A percentile compares a stretch with the other conserved stretches of the same genome.
These are phyloP conservation scores for Plenodomus lindquistii DNA, from an alignment of 2,329 filamentous ascomycete genomes.

Conservation along the genomic window DNA sequence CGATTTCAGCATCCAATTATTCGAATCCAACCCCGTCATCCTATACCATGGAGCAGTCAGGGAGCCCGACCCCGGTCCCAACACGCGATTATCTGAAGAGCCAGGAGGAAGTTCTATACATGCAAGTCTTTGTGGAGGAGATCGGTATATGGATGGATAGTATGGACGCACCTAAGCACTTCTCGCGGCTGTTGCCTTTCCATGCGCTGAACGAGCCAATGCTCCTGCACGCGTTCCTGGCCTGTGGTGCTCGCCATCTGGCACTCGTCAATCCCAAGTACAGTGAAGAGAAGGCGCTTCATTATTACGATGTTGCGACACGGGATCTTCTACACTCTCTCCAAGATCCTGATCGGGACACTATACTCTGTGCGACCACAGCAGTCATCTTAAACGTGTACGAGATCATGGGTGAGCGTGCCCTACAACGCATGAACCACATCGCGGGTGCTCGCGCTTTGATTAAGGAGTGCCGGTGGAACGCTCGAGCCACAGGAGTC, in stretches of 20 bases:
- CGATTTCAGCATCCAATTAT: constrained; percentile 22
- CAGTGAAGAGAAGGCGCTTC: constrained; percentile 74
- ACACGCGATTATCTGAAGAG: constrained; percentile 68
- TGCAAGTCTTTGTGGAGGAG: constrained; percentile 90
- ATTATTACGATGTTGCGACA: constrained; percentile 86
- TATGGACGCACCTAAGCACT: constrained; percentile 83
- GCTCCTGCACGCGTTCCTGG: constrained; percentile 85
- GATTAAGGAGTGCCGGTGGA: constrained; percentile 90
- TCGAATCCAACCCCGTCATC: constrained; percentile 31
- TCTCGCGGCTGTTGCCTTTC: constrained; percentile 81
- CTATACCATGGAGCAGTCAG: constrained; percentile 29
- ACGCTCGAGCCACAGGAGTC: constrained; percentile 75
- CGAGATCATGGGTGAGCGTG: constrained; percentile 85
- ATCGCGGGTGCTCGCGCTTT: constrained; percentile 82
- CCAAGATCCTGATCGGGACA: constrained; percentile 83
- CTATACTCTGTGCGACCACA: constrained; percentile 80
- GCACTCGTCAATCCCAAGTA: constrained; percentile 71
- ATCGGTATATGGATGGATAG: constrained; percentile 95
- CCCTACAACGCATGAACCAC: constrained; percentile 82
- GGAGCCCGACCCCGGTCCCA: constrained; percentile 27
- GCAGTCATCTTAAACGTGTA: constrained; percentile 90
- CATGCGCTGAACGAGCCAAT: constrained; percentile 81
- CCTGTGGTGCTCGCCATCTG: constrained; percentile 83
- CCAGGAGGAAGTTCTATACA: constrained; percentile 80
- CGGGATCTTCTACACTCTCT: constrained; percentile 74